phyloP scores from a whole-genome alignment of 1,284 basidiomycete genomes.

The Ceratobasidium sp. region DNA sequence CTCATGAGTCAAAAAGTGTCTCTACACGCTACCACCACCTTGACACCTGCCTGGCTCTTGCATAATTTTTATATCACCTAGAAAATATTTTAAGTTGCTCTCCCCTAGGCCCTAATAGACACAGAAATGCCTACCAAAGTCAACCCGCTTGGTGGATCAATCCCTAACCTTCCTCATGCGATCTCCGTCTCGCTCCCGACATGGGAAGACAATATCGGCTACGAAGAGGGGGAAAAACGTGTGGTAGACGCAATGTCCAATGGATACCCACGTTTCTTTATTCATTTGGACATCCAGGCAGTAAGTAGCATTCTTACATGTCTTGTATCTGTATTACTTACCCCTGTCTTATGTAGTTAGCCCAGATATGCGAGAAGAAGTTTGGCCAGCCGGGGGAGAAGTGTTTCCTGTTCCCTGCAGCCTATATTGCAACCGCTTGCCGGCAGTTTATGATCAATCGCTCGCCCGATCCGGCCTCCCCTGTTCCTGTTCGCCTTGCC shows the following conservation, averaged over 20 bases:
- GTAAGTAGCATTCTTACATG: slow-evolving; percentile 47
- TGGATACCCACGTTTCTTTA: slow-evolving; percentile 98
- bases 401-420: slow-evolving; percentile 83
- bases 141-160: slow-evolving; percentile 22
- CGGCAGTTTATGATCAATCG: slow-evolving; percentile 76
- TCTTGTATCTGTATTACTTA: slow-evolving; percentile 10
- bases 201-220: slow-evolving; percentile 93
- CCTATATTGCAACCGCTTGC: slow-evolving; percentile 76
- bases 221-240: slow-evolving; percentile 91
- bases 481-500: slow-evolving; percentile 71
- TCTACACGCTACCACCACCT: slow-evolving; percentile 28
- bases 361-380: slow-evolving; percentile 76
- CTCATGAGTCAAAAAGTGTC: slow-evolving; percentile 26
- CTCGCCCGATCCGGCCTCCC: slow-evolving; percentile 55
- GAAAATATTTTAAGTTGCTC: too few species aligned
- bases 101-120: slow-evolving; percentile 22
- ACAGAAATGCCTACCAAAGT: slow-evolving; percentile 19
- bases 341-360: slow-evolving; percentile 66
- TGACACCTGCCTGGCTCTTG: slow-evolving; percentile 2
- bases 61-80: neutral
- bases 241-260: slow-evolving; percentile 86
- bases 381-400: slow-evolving; percentile 76
- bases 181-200: slow-evolving; percentile 97
- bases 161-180: slow-evolving; percentile 73
- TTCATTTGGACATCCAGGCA: slow-evolving; percentile 87